Evolutionary conservation across 2,329 filamentous ascomycete species (phyloP).

Genomic region (Alternaria ethzedia): DNA sequence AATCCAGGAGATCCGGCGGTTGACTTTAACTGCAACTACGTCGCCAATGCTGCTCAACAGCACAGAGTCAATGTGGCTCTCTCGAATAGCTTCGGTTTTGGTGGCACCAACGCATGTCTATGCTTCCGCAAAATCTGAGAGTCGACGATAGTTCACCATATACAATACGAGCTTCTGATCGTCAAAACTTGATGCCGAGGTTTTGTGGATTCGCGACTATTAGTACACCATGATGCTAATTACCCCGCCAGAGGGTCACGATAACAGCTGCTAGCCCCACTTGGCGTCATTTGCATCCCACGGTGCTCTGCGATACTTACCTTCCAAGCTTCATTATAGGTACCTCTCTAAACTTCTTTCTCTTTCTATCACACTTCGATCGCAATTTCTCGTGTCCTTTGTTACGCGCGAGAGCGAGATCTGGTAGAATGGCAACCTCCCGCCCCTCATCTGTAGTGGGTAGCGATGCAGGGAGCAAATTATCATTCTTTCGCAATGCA

Average conservation of each 20-base stretch:
- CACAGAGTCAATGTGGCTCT: conserved; percentile 75
- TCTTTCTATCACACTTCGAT: neutral
- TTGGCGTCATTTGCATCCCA: conserved; percentile 22
- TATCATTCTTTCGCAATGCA: conserved; percentile 28
- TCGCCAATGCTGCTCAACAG: conserved; percentile 73
- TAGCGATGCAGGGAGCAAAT: conserved; percentile 17
- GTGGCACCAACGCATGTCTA: conserved; percentile 90
- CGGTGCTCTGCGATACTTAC: neutral
- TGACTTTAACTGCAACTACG: conserved; percentile 83
- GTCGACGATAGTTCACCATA: neutral
- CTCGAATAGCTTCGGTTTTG: conserved; percentile 97
- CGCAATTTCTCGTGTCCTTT: neutral
- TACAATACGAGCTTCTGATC: neutral
- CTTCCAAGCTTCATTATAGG: neutral
- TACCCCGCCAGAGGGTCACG: conserved; percentile 22
- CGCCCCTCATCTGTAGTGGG: conserved; percentile 15
- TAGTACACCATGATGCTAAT: conserved; percentile 21
- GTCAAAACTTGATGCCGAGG: neutral
- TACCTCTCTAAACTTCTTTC: neutral
- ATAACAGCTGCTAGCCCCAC: conserved; percentile 27
- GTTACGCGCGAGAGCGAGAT: neutral
- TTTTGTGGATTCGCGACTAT: conserved; percentile 9
- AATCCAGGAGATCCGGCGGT: conserved; percentile 64
- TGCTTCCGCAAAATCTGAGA: conserved; percentile 66
- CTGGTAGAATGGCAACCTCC: conserved; percentile 16